Conservation (phyloP, 176 grass and related monocot species). For the Oryza rufipogon region DNA sequence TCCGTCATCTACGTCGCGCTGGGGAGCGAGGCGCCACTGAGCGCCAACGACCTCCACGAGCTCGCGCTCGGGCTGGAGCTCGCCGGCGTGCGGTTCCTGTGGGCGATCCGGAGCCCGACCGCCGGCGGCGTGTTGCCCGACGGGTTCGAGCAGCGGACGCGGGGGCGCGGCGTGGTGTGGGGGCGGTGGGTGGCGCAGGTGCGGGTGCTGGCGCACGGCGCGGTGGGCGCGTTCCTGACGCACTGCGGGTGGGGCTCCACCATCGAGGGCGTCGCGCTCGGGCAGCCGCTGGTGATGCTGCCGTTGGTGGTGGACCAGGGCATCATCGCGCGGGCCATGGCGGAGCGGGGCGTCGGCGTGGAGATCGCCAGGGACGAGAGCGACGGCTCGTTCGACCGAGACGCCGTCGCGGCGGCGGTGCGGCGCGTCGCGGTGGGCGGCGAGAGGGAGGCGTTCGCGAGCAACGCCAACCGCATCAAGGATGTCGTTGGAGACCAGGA, state of each 20-base stretch:
- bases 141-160: slow-evolving; percentile 41
- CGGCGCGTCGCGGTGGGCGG: no score
- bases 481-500: no score
- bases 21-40: not conserved
- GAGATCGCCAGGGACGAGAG: slow-evolving; percentile 37
- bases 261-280: slow-evolving; percentile 55
- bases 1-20: not conserved
- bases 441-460: no score
- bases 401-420: no score
- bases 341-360: slow-evolving; percentile 43
- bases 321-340: slow-evolving; percentile 29
- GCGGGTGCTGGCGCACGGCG: no score
- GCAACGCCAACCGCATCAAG: no score
- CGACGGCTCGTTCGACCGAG: no score
- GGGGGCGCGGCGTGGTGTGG: slow-evolving; percentile 19
- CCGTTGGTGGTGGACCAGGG: slow-evolving; percentile 50
- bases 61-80: no score
- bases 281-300: slow-evolving; percentile 55
- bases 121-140: not conserved
- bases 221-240: slow-evolving; percentile 62
- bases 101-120: no score
- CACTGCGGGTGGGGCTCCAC: slow-evolving; percentile 93
- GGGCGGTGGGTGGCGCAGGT: slow-evolving; percentile 56
- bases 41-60: no score
- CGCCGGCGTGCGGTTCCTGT: no score